phyloP scores from a whole-genome alignment of 2,329 filamentous ascomycete genomes.

The Diaporthe caulivora region DNA sequence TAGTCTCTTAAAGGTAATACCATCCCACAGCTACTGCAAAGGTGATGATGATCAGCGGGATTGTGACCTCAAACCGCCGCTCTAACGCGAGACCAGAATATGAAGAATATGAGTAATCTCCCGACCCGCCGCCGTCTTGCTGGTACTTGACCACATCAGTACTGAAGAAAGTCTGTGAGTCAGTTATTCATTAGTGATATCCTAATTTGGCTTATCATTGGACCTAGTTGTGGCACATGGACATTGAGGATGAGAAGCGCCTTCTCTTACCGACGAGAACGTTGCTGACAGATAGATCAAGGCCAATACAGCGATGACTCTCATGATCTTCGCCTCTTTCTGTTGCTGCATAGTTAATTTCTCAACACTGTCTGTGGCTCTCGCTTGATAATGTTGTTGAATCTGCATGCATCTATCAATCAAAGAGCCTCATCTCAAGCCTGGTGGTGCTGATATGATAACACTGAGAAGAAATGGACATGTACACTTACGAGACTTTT shows the following conservation, averaged over 20 bases:
- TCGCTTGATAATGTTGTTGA: neutral
- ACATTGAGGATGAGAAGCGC: too few relatives aligned
- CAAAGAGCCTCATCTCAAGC: too few relatives aligned
- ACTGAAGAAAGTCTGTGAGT: conserved; percentile 41
- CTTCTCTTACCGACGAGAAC: conserved; percentile 45
- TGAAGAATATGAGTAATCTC: neutral
- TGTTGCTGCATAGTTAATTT: conserved; percentile 26
- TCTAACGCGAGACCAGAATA: neutral
- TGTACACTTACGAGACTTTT: conserved; percentile 50
- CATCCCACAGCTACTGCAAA: neutral
- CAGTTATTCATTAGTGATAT: too few relatives aligned
- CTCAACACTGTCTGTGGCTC: neutral
- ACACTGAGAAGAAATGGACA: too few relatives aligned
- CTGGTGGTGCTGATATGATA: too few relatives aligned
- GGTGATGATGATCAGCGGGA: neutral
- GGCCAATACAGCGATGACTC: conserved; percentile 47
- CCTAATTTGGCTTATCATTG: too few relatives aligned
- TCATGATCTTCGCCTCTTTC: conserved; percentile 43
- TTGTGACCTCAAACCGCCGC: neutral
- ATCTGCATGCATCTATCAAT: too few relatives aligned
- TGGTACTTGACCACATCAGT: conserved; percentile 43
- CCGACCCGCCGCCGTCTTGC: neutral
- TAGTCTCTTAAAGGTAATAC: neutral
- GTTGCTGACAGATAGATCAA: conserved; percentile 47
- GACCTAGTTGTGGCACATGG: too few relatives aligned